These are phyloP conservation scores for Crataegus laevigata DNA, from an alignment of 306 rosid species.

Conservation along the genomic window DNA sequence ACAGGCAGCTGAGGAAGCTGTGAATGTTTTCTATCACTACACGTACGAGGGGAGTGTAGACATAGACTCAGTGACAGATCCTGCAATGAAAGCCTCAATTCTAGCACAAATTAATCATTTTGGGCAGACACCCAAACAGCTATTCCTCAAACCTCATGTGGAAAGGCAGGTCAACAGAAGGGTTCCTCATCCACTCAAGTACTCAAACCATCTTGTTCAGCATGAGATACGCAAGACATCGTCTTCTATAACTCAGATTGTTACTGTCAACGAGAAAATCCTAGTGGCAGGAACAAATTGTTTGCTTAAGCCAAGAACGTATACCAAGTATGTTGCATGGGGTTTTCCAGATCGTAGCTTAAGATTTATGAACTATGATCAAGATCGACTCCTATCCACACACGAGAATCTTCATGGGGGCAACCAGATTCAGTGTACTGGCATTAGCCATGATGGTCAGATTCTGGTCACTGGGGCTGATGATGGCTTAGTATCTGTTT, in stretches of 20 bases:
- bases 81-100: constrained; percentile 99
- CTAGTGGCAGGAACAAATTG: constrained; percentile 67
- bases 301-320: constrained; percentile 88
- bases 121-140: constrained; percentile 99
- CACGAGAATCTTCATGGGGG: constrained; percentile 96
- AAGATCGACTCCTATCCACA: constrained; percentile 85
- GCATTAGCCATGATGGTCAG: constrained; percentile 85
- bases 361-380: constrained; percentile 91
- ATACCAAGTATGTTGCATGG: constrained; percentile 90
- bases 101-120: constrained; percentile 98
- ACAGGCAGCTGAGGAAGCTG: constrained; percentile 97
- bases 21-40: constrained; percentile 94
- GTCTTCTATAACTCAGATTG: constrained; percentile 81
- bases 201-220: constrained; percentile 62
- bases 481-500: constrained; percentile 85
- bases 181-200: constrained; percentile 89
- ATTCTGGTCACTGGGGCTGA: constrained; percentile 93
- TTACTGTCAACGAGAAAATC: constrained; percentile 67
- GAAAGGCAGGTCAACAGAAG: constrained; percentile 76
- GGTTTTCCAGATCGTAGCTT: constrained; percentile 96
- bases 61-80: constrained; percentile 95
- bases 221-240: constrained; percentile 75
- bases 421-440: constrained; percentile 78
- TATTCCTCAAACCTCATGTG: constrained; percentile 82
- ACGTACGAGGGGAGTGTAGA: constrained; percentile 98